Conservation (phyloP, 2,329 filamentous ascomycete genomes). For the Colletotrichum plurivorum region DNA sequence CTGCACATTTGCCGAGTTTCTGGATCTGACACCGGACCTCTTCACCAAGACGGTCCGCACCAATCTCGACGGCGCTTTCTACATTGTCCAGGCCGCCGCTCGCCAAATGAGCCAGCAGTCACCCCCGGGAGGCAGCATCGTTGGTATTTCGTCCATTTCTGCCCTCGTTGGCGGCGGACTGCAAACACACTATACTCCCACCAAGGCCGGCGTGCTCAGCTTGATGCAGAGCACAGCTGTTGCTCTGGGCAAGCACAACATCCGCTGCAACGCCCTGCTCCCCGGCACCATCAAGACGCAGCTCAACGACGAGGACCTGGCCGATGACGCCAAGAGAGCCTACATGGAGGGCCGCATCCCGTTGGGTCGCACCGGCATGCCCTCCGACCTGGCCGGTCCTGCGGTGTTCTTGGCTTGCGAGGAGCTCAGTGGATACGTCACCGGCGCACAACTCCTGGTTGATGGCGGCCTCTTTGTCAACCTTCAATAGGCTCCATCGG, state of each 20-base stretch:
- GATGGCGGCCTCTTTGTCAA: conserved; percentile 94
- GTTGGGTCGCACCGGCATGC: conserved; percentile 79
- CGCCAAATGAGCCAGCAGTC: conserved; percentile 81
- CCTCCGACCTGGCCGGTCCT: conserved; percentile 84
- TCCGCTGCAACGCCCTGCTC: conserved; percentile 86
- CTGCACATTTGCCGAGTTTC: conserved; percentile 89
- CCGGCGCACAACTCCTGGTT: conserved; percentile 85
- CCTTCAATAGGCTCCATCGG: conserved; percentile 70
- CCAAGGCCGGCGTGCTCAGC: conserved; percentile 85
- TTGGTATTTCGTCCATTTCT: conserved; percentile 80
- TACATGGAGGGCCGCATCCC: conserved; percentile 90
- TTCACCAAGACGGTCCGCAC: conserved; percentile 81
- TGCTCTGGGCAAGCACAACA: conserved; percentile 80
- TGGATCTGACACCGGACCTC: conserved; percentile 79
- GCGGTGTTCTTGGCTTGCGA: conserved; percentile 88
- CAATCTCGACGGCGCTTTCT: conserved; percentile 92
- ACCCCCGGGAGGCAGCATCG: conserved; percentile 83
- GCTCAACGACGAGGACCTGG: conserved; percentile 86
- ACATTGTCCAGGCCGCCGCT: conserved; percentile 86
- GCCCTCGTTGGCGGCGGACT: conserved; percentile 83
- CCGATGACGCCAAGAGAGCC: conserved; percentile 77
- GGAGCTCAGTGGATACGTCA: conserved; percentile 84
- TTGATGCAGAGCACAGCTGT: conserved; percentile 89
- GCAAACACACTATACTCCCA: conserved; percentile 90
- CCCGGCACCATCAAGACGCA: conserved; percentile 89